Evolutionary conservation across 345 rosid genomes (phyloP), one percentile per base, ranked within the genome.

Genomic region (Linum lewisii): DNA sequence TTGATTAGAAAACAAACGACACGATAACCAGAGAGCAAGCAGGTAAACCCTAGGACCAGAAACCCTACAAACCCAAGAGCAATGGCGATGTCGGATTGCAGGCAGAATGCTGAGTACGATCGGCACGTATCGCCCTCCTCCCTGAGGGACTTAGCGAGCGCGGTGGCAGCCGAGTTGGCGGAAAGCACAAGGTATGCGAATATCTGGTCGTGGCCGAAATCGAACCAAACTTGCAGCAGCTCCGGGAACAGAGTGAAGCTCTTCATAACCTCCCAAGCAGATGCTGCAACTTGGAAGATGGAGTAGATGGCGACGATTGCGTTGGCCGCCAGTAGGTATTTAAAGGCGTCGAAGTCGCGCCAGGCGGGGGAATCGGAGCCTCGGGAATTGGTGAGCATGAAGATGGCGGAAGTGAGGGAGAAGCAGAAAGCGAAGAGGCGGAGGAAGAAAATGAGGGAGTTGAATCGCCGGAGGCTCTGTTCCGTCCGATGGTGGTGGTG

Each of bases 131-230:
- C 82, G 7, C 34, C 34, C 23, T 67, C 69, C 9, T 72, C 82
- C 10, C 68, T 86, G 72, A 88, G 57, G 14, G 87, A 82, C 82
- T 72, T 84, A 23, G 81, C 90, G 63, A 86, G 29, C 50, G 79
- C 95, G 54, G 86, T 77, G 60, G 81, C 96, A 0, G 95, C 88
- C 4, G 98, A 81, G 67, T 76, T 80, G 49, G 95, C 95, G 60
- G 98, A 86, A 72, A 92, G 42, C 65, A 84, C 59, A 74, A 92
- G 67, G 78, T 88, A 92, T 8, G 96, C 84, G 32, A 92, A 92
- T 58, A 83, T 88, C 98, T 92, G 98, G 69, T 92, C 98, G 63
- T 92, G 98, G n/a, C 97, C 84, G 71, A 88, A 92, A 58, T 92
- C 98, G 93, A 92, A 92, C 98, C 97, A 92, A 59, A 92, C 89